A percentile compares a stretch with the other conserved stretches of the same genome.
phyloP scores from a whole-genome alignment of 495 filamentous ascomycete species.

The Entonaema liquescens region DNA sequence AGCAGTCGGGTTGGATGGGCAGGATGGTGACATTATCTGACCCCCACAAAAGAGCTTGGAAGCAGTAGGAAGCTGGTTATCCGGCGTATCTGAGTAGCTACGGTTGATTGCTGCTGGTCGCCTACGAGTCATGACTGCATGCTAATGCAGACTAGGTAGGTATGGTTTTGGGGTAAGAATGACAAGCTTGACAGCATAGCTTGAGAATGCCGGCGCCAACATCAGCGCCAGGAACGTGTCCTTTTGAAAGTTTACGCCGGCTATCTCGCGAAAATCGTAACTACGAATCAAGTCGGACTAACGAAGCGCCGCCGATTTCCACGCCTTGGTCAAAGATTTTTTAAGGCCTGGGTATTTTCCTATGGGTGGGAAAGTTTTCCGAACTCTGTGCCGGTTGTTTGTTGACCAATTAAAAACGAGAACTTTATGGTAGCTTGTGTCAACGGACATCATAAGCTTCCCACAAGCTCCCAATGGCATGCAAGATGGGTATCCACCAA shows the following conservation, averaged over 20 bases:
- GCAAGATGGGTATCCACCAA: constrained; percentile 12
- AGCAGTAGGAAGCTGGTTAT: not conserved
- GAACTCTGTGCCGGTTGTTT: constrained; percentile 11
- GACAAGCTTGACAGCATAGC: not conserved
- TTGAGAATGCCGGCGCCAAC: not conserved
- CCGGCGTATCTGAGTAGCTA: not conserved
- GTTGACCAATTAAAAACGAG: constrained; percentile 9
- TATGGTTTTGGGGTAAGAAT: constrained; percentile 14
- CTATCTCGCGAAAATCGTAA: constrained; percentile 3
- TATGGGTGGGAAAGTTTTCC: not conserved
- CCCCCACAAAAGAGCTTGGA: constrained; percentile 6
- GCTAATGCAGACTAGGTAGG: constrained; percentile 8
- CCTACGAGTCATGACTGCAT: constrained; percentile 19
- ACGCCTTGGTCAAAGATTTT: not conserved
- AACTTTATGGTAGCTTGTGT: not conserved
- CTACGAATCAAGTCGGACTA: constrained; percentile 13
- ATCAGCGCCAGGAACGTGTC: constrained; percentile 28
- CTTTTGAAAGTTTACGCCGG: constrained; percentile 9
- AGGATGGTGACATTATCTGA: not conserved
- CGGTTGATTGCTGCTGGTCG: not conserved
- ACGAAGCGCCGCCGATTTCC: constrained; percentile 11
- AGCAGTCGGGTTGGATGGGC: not conserved
- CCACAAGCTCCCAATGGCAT: constrained; percentile 6
- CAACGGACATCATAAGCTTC: not conserved
- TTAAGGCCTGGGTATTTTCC: not conserved